Percentiles rank a stretch among this genome's conserved stretches.
Evolutionary conservation across 768 basidiomycete genomes (phyloP).

Genomic region (Harrya chromipes): DNA sequence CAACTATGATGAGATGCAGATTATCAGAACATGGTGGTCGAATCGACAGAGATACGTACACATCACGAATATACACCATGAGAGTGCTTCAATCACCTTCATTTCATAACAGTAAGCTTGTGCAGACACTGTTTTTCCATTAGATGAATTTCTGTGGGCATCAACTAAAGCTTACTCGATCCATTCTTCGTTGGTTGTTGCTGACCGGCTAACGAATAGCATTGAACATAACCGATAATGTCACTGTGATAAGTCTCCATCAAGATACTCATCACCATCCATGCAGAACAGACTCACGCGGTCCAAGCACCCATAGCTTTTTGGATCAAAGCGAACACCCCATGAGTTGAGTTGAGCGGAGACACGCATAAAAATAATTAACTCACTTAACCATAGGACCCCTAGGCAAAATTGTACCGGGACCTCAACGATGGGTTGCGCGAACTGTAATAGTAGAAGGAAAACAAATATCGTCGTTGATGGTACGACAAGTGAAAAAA

Average conservation of each 20-base stretch:
- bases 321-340: slow-evolving; percentile 10
- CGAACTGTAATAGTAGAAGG: slow-evolving; percentile 60
- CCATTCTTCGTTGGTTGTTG: slow-evolving; percentile 50
- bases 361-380: not conserved
- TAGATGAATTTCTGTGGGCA: slow-evolving; percentile 5
- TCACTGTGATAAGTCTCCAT: slow-evolving; percentile 44
- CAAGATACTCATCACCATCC: not conserved
- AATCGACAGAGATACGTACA: slow-evolving; percentile 32
- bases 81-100: slow-evolving; percentile 76
- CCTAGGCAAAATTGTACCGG: slow-evolving; percentile 51
- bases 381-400: slow-evolving; percentile 68
- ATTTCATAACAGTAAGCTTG: slow-evolving; percentile 70
- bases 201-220: slow-evolving; percentile 46
- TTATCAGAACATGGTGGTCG: not conserved
- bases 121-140: slow-evolving; percentile 45
- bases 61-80: slow-evolving; percentile 66
- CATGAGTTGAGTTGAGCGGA: not conserved
- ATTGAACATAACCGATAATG: slow-evolving; percentile 63
- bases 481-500: slow-evolving; percentile 65
- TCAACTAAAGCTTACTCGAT: slow-evolving; percentile 40
- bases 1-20: slow-evolving; percentile 28
- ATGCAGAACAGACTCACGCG: slow-evolving; percentile 41
- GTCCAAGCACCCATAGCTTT: slow-evolving; percentile 77
- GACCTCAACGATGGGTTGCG: slow-evolving; percentile 63
- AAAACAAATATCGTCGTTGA: slow-evolving; percentile 63